phyloP scores from a whole-genome alignment of 306 rosid species.

The Dryas drummondii region DNA sequence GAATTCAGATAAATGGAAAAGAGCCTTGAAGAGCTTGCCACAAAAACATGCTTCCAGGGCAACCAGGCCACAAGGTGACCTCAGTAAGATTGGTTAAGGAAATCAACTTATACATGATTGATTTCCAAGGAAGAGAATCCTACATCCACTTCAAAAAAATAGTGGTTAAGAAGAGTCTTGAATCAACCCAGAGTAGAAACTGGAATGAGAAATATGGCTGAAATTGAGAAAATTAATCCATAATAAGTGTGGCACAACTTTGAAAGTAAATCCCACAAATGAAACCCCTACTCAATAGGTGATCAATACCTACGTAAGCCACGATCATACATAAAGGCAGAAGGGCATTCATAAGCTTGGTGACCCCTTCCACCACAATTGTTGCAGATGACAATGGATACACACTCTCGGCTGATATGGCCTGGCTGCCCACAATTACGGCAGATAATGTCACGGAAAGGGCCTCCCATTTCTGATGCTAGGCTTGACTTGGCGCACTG shows the following conservation, averaged over 20 bases:
- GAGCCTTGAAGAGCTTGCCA: too few species aligned
- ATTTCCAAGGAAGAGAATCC: not conserved
- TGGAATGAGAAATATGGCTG: not conserved
- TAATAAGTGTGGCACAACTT: not conserved
- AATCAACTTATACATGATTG: not conserved
- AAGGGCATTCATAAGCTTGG: constrained; percentile 27
- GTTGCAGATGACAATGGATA: constrained; percentile 18
- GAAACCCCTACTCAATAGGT: not conserved
- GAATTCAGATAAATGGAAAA: too few species aligned
- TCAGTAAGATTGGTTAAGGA: too few species aligned
- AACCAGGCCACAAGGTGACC: too few species aligned
- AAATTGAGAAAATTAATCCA: not conserved
- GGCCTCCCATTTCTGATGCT: constrained; percentile 4
- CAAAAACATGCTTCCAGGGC: too few species aligned
- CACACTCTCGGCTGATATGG: constrained; percentile 23
- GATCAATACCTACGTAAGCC: constrained; percentile 10
- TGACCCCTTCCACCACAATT: constrained; percentile 31
- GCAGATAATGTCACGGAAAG: constrained; percentile 10
- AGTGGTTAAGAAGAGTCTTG: too few species aligned
- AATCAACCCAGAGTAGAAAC: too few species aligned
- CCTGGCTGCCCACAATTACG: constrained; percentile 15
- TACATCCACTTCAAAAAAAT: not conserved
- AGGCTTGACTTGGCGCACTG: constrained; percentile 13
- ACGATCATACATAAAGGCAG: not conserved
- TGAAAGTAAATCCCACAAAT: constrained; percentile 1